These are phyloP conservation scores for Calonectria honghensis DNA, from an alignment of 2,329 filamentous ascomycete genomes.

Conservation along the genomic window DNA sequence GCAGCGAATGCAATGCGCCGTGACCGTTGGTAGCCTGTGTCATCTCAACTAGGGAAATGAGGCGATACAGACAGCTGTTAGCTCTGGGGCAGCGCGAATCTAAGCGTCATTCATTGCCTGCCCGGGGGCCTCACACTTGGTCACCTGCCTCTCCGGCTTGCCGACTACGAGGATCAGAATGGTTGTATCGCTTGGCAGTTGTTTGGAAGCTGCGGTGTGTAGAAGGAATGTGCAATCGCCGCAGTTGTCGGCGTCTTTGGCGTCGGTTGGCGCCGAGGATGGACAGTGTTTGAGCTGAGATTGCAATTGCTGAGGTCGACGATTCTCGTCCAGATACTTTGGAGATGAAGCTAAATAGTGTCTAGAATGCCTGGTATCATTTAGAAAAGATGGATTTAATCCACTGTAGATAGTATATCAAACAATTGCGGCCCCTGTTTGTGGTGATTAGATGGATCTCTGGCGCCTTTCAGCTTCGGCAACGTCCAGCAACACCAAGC, in stretches of 20 bases:
- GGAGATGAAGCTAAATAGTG: too few relatives aligned
- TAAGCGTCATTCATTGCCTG: not conserved
- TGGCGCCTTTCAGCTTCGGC: not conserved
- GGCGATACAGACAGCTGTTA: not conserved
- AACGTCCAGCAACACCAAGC: not conserved
- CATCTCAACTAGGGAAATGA: conserved; percentile 14
- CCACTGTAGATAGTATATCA: not conserved
- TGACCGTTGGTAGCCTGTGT: conserved; percentile 13
- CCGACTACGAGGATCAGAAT: not conserved
- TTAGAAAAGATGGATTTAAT: not conserved
- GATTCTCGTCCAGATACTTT: not conserved
- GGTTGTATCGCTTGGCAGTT: not conserved
- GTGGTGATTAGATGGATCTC: not conserved
- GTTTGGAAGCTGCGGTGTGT: not conserved
- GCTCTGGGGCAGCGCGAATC: not conserved
- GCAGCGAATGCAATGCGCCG: conserved; percentile 16
- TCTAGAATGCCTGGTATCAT: not conserved
- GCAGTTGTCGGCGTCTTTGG: not conserved
- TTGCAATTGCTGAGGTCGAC: not conserved
- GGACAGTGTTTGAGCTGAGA: not conserved
- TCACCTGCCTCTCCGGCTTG: conserved; percentile 10
- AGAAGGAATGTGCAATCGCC: not conserved
- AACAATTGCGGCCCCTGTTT: not conserved
- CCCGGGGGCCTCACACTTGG: conserved; percentile 16
- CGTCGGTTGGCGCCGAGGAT: not conserved